Percentiles rank a stretch among this genome's conserved stretches.
These are phyloP conservation scores for Trichoderma reesei DNA, from an alignment of 495 filamentous ascomycete species.

Conservation along the genomic window DNA sequence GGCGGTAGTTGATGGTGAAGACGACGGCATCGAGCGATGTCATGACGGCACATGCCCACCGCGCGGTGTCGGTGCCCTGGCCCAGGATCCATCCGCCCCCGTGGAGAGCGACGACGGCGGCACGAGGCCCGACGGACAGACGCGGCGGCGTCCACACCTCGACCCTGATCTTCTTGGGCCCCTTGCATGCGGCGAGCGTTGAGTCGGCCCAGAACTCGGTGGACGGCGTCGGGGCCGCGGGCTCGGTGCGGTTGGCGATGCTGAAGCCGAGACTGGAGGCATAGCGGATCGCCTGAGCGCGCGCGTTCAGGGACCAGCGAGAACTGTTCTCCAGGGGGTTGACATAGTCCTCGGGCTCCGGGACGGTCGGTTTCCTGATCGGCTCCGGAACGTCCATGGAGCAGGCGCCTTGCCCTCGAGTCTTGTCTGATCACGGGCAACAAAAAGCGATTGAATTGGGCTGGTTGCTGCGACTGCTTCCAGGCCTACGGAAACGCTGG, in stretches of 20 bases:
- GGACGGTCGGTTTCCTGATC: slow-evolving; percentile 22
- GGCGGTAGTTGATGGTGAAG: slow-evolving; percentile 63
- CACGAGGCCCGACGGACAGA: neutral
- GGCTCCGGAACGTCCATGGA: slow-evolving; percentile 8
- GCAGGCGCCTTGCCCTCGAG: neutral
- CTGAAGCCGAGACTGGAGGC: slow-evolving; percentile 15
- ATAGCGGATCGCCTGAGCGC: slow-evolving; percentile 15
- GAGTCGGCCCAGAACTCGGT: slow-evolving; percentile 17
- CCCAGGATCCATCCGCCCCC: slow-evolving; percentile 75
- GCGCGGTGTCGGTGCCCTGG: slow-evolving; percentile 57
- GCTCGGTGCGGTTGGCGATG: slow-evolving; percentile 14
- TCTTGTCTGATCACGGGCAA: no score
- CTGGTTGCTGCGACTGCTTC: neutral
- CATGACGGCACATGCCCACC: slow-evolving; percentile 49
- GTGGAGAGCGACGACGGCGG: slow-evolving; percentile 59
- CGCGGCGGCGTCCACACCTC: slow-evolving; percentile 17
- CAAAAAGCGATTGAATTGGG: neutral
- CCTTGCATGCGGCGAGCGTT: slow-evolving; percentile 14
- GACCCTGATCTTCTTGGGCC: slow-evolving; percentile 13
- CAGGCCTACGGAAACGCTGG: neutral
- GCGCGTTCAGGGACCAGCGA: slow-evolving; percentile 16
- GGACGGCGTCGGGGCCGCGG: slow-evolving; percentile 10
- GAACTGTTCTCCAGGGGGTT: slow-evolving; percentile 18
- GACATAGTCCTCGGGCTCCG: slow-evolving; percentile 15
- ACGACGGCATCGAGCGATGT: slow-evolving; percentile 50